Conservation (phyloP, 164 flowering plant species). For the Aristolochia fimbriata region DNA sequence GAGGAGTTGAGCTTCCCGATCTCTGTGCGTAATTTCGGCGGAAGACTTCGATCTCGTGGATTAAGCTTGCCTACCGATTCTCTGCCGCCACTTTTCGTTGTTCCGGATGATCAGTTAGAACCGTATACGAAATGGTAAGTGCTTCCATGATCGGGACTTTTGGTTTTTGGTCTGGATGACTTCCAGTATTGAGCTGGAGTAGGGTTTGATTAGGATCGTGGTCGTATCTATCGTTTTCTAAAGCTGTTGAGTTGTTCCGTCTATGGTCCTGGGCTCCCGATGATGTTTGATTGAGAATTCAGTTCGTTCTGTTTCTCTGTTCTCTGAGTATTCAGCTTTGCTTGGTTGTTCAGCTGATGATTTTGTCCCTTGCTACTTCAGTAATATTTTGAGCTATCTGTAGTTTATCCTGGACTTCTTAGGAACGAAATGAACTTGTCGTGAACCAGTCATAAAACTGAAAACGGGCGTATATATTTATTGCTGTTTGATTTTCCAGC, state of each 20-base stretch:
- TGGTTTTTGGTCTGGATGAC: background rate
- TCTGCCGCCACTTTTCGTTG: background rate
- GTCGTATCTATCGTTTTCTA: background rate
- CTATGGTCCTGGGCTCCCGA: background rate
- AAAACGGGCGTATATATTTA: background rate
- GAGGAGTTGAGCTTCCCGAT: no score
- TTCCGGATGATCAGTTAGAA: background rate
- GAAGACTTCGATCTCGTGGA: background rate
- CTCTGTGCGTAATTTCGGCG: background rate
- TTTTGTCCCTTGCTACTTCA: background rate
- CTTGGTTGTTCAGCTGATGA: background rate
- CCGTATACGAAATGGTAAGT: constrained; percentile 1
- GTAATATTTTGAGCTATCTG: no score
- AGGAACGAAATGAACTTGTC: background rate
- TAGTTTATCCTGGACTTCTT: no score
- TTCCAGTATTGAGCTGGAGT: background rate
- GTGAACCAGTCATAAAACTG: no score
- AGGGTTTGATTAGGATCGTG: background rate
- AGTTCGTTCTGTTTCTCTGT: background rate
- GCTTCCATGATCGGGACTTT: background rate
- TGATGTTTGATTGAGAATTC: no score
- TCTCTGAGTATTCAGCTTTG: background rate
- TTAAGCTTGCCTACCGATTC: background rate
- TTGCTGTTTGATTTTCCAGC: background rate
- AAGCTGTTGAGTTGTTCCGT: background rate